Percentiles rank a stretch among this genome's conserved stretches.
Evolutionary conservation across 352 stramenopile genomes (phyloP).

Genomic region (Pythium insidiosum): DNA sequence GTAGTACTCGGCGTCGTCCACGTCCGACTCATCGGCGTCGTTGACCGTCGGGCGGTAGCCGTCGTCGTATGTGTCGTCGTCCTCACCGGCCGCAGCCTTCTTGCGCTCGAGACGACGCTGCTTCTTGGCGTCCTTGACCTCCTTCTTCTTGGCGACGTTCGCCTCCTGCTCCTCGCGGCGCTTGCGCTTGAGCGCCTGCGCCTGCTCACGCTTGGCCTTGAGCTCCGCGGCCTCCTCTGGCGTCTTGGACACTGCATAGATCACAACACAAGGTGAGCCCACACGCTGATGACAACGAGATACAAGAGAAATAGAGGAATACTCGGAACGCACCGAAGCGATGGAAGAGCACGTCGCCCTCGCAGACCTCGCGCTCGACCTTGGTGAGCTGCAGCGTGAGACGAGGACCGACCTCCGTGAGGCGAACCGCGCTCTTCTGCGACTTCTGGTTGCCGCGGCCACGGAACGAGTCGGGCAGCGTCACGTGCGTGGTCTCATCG

Average conservation of each 20-base stretch:
- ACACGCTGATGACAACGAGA: too few species aligned
- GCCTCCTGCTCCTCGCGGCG: slow-evolving; percentile 83
- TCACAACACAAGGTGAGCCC: too few species aligned
- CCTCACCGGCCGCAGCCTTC: slow-evolving; percentile 20
- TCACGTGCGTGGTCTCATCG: slow-evolving; percentile 90
- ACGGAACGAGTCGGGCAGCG: slow-evolving; percentile 89
- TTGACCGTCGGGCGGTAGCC: slow-evolving; percentile 31
- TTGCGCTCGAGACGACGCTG: slow-evolving; percentile 61
- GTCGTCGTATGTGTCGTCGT: slow-evolving; percentile 23
- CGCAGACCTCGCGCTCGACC: slow-evolving; percentile 94
- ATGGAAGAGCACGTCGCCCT: slow-evolving; percentile 97
- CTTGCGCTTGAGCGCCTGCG: slow-evolving; percentile 69
- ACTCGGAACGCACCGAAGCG: slow-evolving; percentile 73
- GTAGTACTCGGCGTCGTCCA: slow-evolving; percentile 79
- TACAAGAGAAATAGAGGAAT: neutral
- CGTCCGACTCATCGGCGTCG: slow-evolving; percentile 44
- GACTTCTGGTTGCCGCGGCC: slow-evolving; percentile 89
- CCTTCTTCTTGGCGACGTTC: slow-evolving; percentile 87
- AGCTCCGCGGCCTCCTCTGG: slow-evolving; percentile 71
- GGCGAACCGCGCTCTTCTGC: slow-evolving; percentile 90
- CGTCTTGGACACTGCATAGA: slow-evolving; percentile 60
- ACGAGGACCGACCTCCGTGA: slow-evolving; percentile 95
- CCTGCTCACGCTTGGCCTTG: slow-evolving; percentile 72
- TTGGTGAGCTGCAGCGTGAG: slow-evolving; percentile 94
- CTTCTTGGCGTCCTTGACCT: slow-evolving; percentile 73